These are phyloP conservation scores for Neurospora africana DNA, from an alignment of 495 filamentous ascomycete genomes.

Conservation along the genomic window DNA sequence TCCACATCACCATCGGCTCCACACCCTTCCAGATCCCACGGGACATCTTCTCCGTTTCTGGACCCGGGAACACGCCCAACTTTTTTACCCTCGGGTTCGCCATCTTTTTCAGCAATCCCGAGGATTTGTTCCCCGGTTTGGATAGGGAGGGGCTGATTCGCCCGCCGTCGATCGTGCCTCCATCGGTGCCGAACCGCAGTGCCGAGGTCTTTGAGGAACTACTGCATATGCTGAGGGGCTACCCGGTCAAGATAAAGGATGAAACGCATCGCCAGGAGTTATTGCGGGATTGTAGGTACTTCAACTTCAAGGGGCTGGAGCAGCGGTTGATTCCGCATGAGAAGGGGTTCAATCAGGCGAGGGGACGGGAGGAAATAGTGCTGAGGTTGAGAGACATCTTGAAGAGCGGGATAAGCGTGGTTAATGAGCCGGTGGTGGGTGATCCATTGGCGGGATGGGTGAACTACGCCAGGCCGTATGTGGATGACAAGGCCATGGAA, in stretches of 20 bases:
- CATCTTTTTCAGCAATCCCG: constrained; percentile 72
- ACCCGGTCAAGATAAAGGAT: constrained; percentile 66
- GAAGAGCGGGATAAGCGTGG: constrained; percentile 68
- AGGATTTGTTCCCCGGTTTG: constrained; percentile 79
- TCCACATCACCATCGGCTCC: constrained; percentile 81
- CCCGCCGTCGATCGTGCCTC: constrained; percentile 76
- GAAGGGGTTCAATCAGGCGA: constrained; percentile 64
- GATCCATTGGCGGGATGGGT: constrained; percentile 49
- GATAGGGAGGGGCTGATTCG: constrained; percentile 72
- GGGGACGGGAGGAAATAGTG: constrained; percentile 61
- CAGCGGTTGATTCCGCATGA: constrained; percentile 74
- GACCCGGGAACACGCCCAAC: constrained; percentile 79
- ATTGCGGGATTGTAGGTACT: constrained; percentile 82
- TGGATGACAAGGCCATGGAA: constrained; percentile 61
- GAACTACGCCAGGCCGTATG: constrained; percentile 71
- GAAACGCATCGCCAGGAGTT: constrained; percentile 70
- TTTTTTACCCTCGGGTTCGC: constrained; percentile 93
- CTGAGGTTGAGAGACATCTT: constrained; percentile 77
- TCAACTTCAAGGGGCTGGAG: constrained; percentile 83
- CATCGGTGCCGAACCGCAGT: constrained; percentile 67
- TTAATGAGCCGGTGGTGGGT: constrained; percentile 28
- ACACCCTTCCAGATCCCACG: constrained; percentile 81
- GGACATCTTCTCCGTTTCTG: constrained; percentile 60
- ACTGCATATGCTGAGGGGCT: constrained; percentile 79
- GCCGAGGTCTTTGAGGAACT: constrained; percentile 74